Evolutionary conservation across 2,329 filamentous ascomycete genomes (phyloP).

Genomic region (Septoria petroselini): DNA sequence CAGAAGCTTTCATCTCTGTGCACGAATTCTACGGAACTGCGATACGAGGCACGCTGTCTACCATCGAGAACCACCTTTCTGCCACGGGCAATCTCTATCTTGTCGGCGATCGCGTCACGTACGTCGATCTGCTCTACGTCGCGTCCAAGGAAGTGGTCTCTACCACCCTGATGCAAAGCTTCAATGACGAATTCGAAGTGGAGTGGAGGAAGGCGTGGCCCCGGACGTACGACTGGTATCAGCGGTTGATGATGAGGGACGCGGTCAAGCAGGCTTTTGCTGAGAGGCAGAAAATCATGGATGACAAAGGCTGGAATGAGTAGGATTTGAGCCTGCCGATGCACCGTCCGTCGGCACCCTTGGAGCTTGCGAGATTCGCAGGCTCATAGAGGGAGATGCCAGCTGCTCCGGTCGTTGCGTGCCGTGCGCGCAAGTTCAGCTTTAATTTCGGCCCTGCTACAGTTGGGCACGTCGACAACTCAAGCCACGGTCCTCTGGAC

Average conservation of each 20-base stretch:
- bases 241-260: constrained; percentile 4
- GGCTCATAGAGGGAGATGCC: no score
- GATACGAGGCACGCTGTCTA: constrained; percentile 30
- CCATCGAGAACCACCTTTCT: constrained; percentile 44
- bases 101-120: constrained; percentile 45
- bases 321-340: no score
- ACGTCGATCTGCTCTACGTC: constrained; percentile 41
- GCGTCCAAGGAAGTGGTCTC: neutral
- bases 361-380: no score
- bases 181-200: constrained; percentile 6
- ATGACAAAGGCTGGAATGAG: constrained; percentile 7
- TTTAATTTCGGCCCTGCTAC: no score
- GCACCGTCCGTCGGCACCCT: no score
- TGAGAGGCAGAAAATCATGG: constrained; percentile 6
- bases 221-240: constrained; percentile 13
- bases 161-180: constrained; percentile 5
- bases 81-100: constrained; percentile 39
- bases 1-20: constrained; percentile 36
- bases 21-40: constrained; percentile 6
- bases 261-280: constrained; percentile 4
- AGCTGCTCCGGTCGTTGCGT: no score
- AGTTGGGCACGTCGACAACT: no score
- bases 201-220: constrained; percentile 11
- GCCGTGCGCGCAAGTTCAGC: no score
- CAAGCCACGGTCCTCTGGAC: no score